Base-by-base conservation (phyloP, 805 yeast species). In the Candida schatavii region DNA sequence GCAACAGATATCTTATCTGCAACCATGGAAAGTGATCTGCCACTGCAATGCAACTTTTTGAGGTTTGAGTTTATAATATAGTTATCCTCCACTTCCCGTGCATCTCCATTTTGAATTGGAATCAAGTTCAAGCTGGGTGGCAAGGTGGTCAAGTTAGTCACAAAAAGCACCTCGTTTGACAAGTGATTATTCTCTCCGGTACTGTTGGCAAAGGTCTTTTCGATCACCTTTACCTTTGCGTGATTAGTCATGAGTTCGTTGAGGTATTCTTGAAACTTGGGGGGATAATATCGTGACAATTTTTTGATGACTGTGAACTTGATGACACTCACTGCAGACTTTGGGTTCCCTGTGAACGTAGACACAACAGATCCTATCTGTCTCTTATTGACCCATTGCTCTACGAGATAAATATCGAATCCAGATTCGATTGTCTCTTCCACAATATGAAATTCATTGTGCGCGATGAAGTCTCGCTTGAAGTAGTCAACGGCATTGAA, bases 381-480 rank as follows among this genome's bases (percentile, higher is more conserved):
- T 35, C 98, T 70, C 44, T 81, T 82, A 26, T 84, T 74, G 2
- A 86, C 83, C 99, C 99, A 93, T 61, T 91, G 97, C 59, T 93
- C 98, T 9, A 91, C 96, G 29, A 93, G 71, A 59, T 93, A 93
- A 13, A 86, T 77, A 61, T 93, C 98, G 57, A 85, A 88, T 1
- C 99, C 98, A 1, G 69, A 52, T 19, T 84, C 69, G 7, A 62
- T 64, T 3, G 80, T 61, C 41, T 70, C 73, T 35, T 76, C 77
- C 27, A 72, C 47, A 10, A 72, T 43, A 46, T 62, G 77, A 45
- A 68, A 61, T 38, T 67, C 73, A 36, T 60, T 57, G 4, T 49
- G 43, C 2, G 49, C 27, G 11, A 62, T 52, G 44, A 69, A 62
- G 32, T 68, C 73, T 40, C 70, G 54, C 44, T 66, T 66, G 39